A percentile compares a stretch with the other conserved stretches of the same genome.
Evolutionary conservation across 202 grass and related monocot species (phyloP).

Genomic region (Digitaria exilis): DNA sequence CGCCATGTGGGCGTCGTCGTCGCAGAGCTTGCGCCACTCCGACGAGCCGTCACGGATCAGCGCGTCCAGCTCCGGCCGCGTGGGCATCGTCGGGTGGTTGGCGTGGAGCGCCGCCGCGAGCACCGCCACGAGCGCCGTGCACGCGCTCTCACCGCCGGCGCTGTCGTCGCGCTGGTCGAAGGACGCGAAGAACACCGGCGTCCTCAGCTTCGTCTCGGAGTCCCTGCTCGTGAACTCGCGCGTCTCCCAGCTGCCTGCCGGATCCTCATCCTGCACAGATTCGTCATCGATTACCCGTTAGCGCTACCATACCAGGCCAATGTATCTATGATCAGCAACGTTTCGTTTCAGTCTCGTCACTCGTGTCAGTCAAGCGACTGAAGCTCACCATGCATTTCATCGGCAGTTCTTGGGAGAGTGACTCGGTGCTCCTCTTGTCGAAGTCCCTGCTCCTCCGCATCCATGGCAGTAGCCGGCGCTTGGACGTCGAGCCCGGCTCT

Average conservation of each 20-base stretch:
- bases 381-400: slow-evolving; percentile 45
- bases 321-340: neutral
- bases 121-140: slow-evolving; percentile 85
- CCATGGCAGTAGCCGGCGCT: slow-evolving; percentile 58
- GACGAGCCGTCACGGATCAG: slow-evolving; percentile 89
- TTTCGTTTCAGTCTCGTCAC: neutral
- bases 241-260: slow-evolving; percentile 56
- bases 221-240: slow-evolving; percentile 84
- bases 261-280: slow-evolving; percentile 49
- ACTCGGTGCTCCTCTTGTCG: slow-evolving; percentile 47
- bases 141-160: slow-evolving; percentile 95
- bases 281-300: neutral
- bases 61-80: slow-evolving; percentile 59
- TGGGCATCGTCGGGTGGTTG: slow-evolving; percentile 58
- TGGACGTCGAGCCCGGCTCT: slow-evolving; percentile 53
- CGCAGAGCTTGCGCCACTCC: slow-evolving; percentile 85
- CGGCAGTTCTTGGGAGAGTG: slow-evolving; percentile 45
- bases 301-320: neutral
- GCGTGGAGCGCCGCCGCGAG: slow-evolving; percentile 71
- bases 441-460: slow-evolving; percentile 53
- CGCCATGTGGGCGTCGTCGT: slow-evolving; percentile 50
- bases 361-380: neutral
- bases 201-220: slow-evolving; percentile 70
- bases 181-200: slow-evolving; percentile 84
- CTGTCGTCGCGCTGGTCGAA: slow-evolving; percentile 93